Evolutionary conservation across 2,329 filamentous ascomycete genomes (phyloP).

Genomic region (Colletotrichum simmondsii): DNA sequence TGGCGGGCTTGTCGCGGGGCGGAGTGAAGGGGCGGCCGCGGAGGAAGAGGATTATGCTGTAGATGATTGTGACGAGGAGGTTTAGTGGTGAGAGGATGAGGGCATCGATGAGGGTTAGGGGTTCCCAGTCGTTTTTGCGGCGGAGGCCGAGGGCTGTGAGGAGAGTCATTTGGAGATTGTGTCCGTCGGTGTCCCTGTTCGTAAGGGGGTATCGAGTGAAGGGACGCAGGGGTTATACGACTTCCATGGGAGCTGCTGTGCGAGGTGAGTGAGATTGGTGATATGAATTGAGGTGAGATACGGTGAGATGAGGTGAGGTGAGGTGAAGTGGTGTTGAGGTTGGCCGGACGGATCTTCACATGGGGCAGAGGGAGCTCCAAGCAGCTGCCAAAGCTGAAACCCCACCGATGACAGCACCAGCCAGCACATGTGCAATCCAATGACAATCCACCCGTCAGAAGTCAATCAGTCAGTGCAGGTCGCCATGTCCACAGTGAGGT

Average conservation of each 20-base stretch:
- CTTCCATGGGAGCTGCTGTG: conserved; percentile 12
- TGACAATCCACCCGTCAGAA: not conserved
- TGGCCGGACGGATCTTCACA: conserved; percentile 28
- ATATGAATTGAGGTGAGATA: not conserved
- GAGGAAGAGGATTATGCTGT: conserved; percentile 73
- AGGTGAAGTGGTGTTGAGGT: conserved; percentile 19
- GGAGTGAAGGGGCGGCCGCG: conserved; percentile 73
- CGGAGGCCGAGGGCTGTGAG: conserved; percentile 58
- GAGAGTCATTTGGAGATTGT: conserved; percentile 51
- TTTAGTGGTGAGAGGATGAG: conserved; percentile 76
- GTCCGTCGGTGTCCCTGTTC: not conserved
- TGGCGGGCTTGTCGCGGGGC: conserved; percentile 62
- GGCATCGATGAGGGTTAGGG: conserved; percentile 67
- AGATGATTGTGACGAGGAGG: conserved; percentile 69
- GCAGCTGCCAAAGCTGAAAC: conserved; percentile 24
- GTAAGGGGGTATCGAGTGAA: not conserved
- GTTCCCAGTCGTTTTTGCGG: conserved; percentile 59
- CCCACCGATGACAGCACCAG: conserved; percentile 30
- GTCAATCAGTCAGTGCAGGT: no score
- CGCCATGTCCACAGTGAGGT: not conserved
- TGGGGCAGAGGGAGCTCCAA: conserved; percentile 24
- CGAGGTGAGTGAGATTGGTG: not conserved
- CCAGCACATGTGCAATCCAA: not conserved
- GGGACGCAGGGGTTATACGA: conserved; percentile 4
- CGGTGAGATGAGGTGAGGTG: conserved; percentile 1